These are phyloP conservation scores for Boletus reticuloceps DNA, from an alignment of 768 basidiomycete species.

Conservation along the genomic window DNA sequence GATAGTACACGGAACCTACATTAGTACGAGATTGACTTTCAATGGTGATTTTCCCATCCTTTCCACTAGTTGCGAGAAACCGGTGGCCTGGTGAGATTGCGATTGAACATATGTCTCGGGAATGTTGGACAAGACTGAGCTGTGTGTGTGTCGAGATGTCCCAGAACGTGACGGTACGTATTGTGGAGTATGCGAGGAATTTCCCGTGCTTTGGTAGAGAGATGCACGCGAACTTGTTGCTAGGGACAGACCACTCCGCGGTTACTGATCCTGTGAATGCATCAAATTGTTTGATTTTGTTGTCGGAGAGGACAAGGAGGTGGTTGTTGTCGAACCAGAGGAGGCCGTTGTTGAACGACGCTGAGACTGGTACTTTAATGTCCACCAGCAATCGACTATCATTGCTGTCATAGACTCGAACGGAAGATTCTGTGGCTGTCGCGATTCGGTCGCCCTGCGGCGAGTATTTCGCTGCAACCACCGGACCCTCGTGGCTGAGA, in stretches of 20 bases:
- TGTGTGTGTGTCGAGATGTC: background rate
- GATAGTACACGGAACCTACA: no score
- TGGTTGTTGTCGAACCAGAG: background rate
- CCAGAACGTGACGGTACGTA: background rate
- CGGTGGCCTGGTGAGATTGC: background rate
- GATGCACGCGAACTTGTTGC: background rate
- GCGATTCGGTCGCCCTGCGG: background rate
- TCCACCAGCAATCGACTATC: background rate
- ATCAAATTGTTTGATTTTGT: background rate
- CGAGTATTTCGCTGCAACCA: background rate
- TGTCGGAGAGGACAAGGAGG: background rate
- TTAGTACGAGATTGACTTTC: no score
- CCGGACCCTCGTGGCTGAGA: no score
- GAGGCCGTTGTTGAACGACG: background rate
- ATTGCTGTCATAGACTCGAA: background rate
- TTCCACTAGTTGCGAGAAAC: background rate
- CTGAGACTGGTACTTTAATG: background rate
- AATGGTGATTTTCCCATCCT: background rate
- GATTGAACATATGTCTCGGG: background rate
- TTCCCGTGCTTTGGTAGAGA: background rate
- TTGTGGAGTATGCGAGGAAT: background rate
- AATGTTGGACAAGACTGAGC: background rate
- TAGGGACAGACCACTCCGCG: background rate
- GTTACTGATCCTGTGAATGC: background rate
- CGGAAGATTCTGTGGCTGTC: background rate